Base-by-base conservation (phyloP, 371 early-diverging fungal genomes). In the Cladochytrium tenue region DNA sequence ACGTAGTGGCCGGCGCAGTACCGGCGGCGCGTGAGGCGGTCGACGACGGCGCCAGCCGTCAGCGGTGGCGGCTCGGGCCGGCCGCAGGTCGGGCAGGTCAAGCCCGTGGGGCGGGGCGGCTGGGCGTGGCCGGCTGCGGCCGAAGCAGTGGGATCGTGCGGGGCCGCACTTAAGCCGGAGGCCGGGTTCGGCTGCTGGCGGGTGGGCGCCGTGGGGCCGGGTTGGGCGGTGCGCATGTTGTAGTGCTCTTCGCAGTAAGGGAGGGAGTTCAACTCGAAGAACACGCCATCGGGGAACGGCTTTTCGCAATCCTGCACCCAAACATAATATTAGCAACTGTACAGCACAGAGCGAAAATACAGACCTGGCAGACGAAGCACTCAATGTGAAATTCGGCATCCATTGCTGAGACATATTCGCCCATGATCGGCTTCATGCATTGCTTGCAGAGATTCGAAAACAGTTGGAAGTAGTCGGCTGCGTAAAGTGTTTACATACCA, bases 331-430 rank as follows among this genome's bases (percentile, higher is more conserved):
- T 35, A 15, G 32, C 32, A 51, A 60, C 50, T 26, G 1, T n/a
- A 33, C 56, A 15, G 31, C 17, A 25, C 34, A 20, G 58, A 62
- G 0, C 28, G 3, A n/a, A 10, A 30, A 30, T 15, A 23, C 55
- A 78, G 82, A 89, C 89, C 55, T 77, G 75, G 74, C 92, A 92
- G 3, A 80, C 87, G 75, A 92, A 92, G 72, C 92, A 92, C 31
- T 81, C 82, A 52, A 82, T 81, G 63, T 92, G 92, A 90, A 89
- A 92, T 33, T 85, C 84, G 53, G 82, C 82, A 28, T 83, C 89
- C 32, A 91, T 66, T 0, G 92, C 92, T 51, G 71, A 78, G 27
- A 89, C 70, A 69, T 85, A 86, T 52, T 88, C 89, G 0, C 88
- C 89, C 15, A 81, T 76, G 56, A 92, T 85, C 2, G 72, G 76